These are phyloP conservation scores for Hypomontagnella submonticulosa DNA, from an alignment of 495 filamentous ascomycete species.

Conservation along the genomic window DNA sequence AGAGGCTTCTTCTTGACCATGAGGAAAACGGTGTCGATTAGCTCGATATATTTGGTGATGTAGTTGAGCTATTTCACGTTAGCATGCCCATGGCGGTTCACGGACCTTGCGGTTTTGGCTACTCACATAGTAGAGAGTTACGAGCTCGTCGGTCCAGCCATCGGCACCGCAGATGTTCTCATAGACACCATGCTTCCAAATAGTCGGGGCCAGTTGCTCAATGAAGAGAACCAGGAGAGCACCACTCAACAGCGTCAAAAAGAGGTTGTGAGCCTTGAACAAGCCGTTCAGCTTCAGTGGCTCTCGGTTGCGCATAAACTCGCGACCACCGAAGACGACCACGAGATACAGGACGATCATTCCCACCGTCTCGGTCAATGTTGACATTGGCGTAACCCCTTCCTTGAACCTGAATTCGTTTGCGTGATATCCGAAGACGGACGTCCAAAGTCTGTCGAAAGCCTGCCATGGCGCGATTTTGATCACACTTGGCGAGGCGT, in stretches of 20 bases:
- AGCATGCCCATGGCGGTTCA: conserved; percentile 29
- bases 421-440: conserved; percentile 74
- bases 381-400: conserved; percentile 74
- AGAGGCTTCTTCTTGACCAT: conserved; percentile 88
- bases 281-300: conserved; percentile 72
- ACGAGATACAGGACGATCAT: conserved; percentile 75
- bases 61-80: conserved; percentile 73
- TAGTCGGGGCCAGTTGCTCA: conserved; percentile 75
- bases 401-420: conserved; percentile 74
- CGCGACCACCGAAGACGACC: conserved; percentile 76
- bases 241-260: conserved; percentile 74
- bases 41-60: conserved; percentile 82
- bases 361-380: conserved; percentile 68
- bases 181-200: conserved; percentile 74
- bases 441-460: conserved; percentile 82
- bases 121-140: conserved; percentile 81
- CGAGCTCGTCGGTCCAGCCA: conserved; percentile 79
- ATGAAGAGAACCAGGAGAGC: conserved; percentile 74
- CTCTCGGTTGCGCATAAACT: conserved; percentile 76
- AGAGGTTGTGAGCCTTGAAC: conserved; percentile 84
- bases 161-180: conserved; percentile 72
- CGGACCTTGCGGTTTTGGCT: background rate
- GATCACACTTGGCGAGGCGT: conserved; percentile 51
- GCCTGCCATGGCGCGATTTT: conserved; percentile 91
- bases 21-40: conserved; percentile 81